phyloP scores from a whole-genome alignment of 2,329 filamentous ascomycete species.

The Ilyonectria robusta region DNA sequence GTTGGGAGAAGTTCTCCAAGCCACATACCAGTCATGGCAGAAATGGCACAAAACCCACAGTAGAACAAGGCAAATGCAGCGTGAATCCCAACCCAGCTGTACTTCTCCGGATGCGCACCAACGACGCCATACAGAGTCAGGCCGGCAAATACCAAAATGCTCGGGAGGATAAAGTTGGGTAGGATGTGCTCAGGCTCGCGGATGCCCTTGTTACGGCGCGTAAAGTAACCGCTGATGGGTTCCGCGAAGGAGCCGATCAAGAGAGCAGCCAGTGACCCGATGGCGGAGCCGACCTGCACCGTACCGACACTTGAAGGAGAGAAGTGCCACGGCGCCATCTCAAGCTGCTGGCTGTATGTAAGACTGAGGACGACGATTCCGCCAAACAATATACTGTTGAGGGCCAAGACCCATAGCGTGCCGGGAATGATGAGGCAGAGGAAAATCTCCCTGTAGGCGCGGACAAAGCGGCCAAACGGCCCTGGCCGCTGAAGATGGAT shows the following conservation, averaged over 20 bases:
- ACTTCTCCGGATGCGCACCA: not conserved
- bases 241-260: not conserved
- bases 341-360: constrained; percentile 1
- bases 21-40: not conserved
- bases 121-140: not conserved
- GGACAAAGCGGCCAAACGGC: not conserved
- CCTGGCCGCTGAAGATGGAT: not conserved
- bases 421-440: not conserved
- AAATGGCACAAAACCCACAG: constrained; percentile 4
- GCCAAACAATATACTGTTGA: not conserved
- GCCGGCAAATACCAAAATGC: not conserved
- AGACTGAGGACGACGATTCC: not conserved
- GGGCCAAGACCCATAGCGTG: not conserved
- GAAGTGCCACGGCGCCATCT: not conserved
- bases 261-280: not conserved
- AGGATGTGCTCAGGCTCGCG: not conserved
- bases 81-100: constrained; percentile 2
- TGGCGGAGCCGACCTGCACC: not conserved
- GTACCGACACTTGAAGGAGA: not conserved
- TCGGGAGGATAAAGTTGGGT: not conserved
- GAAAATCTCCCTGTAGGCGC: not conserved
- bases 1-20: not conserved
- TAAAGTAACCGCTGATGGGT: not conserved
- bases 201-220: not conserved
- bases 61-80: not conserved